Evolutionary conservation across 169 alveolate genomes (phyloP).

Genomic region (Theileria sp.): DNA sequence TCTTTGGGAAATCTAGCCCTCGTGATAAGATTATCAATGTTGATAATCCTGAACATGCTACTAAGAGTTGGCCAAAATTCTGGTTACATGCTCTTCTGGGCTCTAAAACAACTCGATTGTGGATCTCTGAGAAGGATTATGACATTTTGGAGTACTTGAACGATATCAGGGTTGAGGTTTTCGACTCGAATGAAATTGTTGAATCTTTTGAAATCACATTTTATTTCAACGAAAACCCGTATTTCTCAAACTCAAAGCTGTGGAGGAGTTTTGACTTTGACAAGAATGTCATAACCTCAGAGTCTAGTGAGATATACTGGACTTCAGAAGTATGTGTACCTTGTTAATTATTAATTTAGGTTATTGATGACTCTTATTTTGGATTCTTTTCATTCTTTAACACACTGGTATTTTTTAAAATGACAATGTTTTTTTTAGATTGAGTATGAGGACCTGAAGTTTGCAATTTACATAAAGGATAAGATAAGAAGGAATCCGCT

Average conservation of each 20-base stretch:
- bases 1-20: background rate
- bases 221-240: slow-evolving; percentile 55
- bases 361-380: background rate
- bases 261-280: slow-evolving; percentile 14
- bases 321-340: slow-evolving; percentile 5
- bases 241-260: slow-evolving; percentile 47
- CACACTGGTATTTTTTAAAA: slow-evolving; percentile 10
- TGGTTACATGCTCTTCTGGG: slow-evolving; percentile 65
- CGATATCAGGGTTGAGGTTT: slow-evolving; percentile 40
- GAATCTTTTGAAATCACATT: slow-evolving; percentile 53
- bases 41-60: slow-evolving; percentile 34
- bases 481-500: slow-evolving; percentile 50
- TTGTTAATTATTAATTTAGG: background rate
- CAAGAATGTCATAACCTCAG: slow-evolving; percentile 20
- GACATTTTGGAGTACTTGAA: slow-evolving; percentile 39
- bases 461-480: slow-evolving; percentile 49
- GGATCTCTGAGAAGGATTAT: slow-evolving; percentile 37
- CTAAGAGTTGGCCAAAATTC: slow-evolving; percentile 60
- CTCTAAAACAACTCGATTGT: slow-evolving; percentile 26
- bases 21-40: background rate
- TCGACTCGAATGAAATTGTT: slow-evolving; percentile 13
- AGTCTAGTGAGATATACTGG: slow-evolving; percentile 35
- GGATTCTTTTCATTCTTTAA: slow-evolving; percentile 48
- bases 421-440: background rate
- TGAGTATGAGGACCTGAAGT: slow-evolving; percentile 28